Evolutionary conservation across 78 protist species (phyloP).

Genomic region (Monosiga brevicollis): DNA sequence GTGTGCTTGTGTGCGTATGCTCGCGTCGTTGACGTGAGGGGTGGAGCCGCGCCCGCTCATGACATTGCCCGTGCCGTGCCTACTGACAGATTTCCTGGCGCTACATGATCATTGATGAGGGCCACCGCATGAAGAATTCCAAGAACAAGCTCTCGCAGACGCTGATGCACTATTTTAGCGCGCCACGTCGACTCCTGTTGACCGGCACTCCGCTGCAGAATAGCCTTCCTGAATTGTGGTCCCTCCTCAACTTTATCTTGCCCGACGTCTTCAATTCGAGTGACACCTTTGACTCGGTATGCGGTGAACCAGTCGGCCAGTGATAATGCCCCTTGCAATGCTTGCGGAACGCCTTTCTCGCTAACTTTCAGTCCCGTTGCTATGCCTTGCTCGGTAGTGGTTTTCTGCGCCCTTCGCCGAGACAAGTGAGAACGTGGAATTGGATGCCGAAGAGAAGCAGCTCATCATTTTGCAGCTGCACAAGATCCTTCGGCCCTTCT

Average conservation of each 20-base stretch:
- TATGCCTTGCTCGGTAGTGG: constrained; percentile 35
- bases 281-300: constrained; percentile 50
- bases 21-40: not conserved
- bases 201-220: constrained; percentile 98
- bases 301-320: not conserved
- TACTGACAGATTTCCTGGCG: constrained; percentile 23
- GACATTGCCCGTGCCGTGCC: not conserved
- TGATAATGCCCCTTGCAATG: not conserved
- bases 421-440: constrained; percentile 29
- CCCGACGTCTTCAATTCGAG: constrained; percentile 65
- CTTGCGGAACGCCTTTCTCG: constrained; percentile 35
- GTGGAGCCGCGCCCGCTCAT: too few species aligned
- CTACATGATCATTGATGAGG: constrained; percentile 73
- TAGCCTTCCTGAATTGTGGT: constrained; percentile 83
- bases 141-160: constrained; percentile 9
- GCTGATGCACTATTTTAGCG: constrained; percentile 1
- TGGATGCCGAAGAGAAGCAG: constrained; percentile 57
- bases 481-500: constrained; percentile 66
- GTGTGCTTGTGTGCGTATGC: not conserved
- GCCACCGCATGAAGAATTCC: constrained; percentile 62
- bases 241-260: constrained; percentile 77
- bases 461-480: constrained; percentile 70
- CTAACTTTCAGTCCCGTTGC: constrained; percentile 27
- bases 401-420: constrained; percentile 75
- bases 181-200: constrained; percentile 47